Evolutionary conservation across 2,329 filamentous ascomycete genomes (phyloP).

Genomic region (Hymenoscyphus albidus): DNA sequence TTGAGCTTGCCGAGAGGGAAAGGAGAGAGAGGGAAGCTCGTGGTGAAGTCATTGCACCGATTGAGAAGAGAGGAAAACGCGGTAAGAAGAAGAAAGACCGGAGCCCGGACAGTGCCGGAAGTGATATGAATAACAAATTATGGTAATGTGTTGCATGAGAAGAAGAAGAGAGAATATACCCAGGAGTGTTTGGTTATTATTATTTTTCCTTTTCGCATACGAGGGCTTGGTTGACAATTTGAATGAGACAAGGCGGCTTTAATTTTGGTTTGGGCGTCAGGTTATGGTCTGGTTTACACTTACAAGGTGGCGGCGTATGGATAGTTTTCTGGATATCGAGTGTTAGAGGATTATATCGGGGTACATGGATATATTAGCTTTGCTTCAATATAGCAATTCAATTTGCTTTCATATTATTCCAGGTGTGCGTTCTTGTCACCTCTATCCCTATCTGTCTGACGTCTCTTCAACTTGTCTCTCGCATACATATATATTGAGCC

Average conservation of each 20-base stretch:
- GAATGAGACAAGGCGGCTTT: not conserved
- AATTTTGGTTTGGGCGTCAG: not conserved
- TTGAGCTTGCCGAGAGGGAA: conserved; percentile 16
- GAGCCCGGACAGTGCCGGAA: conserved; percentile 19
- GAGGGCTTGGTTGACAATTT: not conserved
- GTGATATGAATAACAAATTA: conserved; percentile 24
- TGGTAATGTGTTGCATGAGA: not conserved
- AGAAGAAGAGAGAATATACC: conserved; percentile 3
- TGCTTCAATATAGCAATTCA: not conserved
- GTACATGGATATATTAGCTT: not conserved
- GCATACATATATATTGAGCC: not conserved
- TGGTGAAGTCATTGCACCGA: not conserved
- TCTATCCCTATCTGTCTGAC: not conserved
- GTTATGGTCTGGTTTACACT: not conserved
- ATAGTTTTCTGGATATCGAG: not conserved
- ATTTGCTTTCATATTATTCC: not conserved
- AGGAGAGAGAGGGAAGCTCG: conserved; percentile 10
- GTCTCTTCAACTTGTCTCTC: not conserved
- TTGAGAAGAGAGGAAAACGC: conserved; percentile 5
- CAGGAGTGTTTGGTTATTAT: not conserved
- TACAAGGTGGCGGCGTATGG: not conserved
- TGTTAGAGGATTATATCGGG: not conserved
- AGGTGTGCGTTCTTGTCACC: not conserved
- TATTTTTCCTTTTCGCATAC: not conserved
- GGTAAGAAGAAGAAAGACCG: conserved; percentile 4